A percentile compares a stretch with the other conserved stretches of the same genome.
Evolutionary conservation across 352 stramenopile genomes (phyloP).

Genomic region (Chrysophaeum taylorii): DNA sequence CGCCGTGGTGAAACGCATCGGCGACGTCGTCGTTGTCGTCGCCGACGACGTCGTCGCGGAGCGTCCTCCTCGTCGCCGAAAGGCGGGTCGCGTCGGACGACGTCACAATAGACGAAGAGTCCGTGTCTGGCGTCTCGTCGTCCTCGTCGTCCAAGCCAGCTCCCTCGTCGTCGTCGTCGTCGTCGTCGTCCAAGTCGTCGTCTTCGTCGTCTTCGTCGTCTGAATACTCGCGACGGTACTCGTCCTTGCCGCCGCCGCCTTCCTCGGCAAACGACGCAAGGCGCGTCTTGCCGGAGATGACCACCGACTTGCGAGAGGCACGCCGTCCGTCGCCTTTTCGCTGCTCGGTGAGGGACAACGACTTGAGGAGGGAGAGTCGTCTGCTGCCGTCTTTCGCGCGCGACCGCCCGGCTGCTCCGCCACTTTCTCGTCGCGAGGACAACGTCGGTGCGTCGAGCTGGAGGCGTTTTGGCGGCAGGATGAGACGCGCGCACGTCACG

Average conservation of each 20-base stretch:
- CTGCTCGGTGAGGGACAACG: no score
- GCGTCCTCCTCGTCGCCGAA: conserved; percentile 10
- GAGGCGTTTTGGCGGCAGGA: conserved; percentile 47
- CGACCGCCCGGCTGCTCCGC: no score
- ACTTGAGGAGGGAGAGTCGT: no score
- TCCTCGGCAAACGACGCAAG: no score
- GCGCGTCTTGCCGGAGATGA: no score
- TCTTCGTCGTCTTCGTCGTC: neutral
- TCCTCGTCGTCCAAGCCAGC: neutral
- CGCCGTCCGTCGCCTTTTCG: no score
- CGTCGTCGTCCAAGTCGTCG: neutral
- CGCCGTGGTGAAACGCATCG: no score
- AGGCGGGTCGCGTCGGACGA: neutral
- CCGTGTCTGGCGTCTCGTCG: neutral
- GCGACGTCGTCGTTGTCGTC: conserved; percentile 1
- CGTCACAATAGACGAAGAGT: neutral
- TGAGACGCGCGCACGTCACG: conserved; percentile 60
- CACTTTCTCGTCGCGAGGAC: no score
- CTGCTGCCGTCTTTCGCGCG: no score
- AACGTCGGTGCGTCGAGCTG: no score
- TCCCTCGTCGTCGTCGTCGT: neutral
- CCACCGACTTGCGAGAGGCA: no score
- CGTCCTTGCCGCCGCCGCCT: conserved; percentile 23
- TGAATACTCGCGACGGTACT: conserved; percentile 2
- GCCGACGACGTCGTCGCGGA: neutral